Evolutionary conservation across 2,329 filamentous ascomycete species (phyloP), one percentile per base, ranked within the genome.

Genomic region (Trichoderma sp.): DNA sequence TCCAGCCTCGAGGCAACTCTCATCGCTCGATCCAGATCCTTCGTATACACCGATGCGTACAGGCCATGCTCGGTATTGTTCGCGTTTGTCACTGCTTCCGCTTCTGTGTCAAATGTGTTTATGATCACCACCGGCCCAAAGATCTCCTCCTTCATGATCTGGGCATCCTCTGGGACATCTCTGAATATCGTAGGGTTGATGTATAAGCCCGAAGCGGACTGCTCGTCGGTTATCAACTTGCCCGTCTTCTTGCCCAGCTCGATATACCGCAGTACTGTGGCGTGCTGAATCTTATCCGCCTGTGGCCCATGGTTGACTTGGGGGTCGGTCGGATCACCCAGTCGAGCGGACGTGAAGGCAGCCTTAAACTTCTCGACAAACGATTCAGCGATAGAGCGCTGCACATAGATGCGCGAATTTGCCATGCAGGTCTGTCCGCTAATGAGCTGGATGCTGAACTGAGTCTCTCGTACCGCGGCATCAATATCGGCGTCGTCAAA

Each of bases 271-370:
- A 92, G 82, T 0, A 93, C 86, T 18, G 87, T 84, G 64, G 91
- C 89, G 74, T 88, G 90, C 77, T 92, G 90, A 21, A 84, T 79
- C 78, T 89, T 89, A 6, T 88, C 89, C 68, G 91, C 87, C 76
- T 91, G 90, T 0, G 90, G 90, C 0, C 90, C 90, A 77, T 92
- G 90, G 81, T 87, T 89, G 0, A 89, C 91, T 18, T 83, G 82
- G 70, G 89, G 85, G 11, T 85, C 83, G 77, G 91, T 92, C 0
- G 89, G 90, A 74, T 91, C 86, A 60, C 90, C 90, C 18, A 92
- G 83, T 47, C 88, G 85, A 67, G 30, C 64, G 72, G 85, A 87
- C 47, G 87, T 84, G 63, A 85, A 82, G 18, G 76, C 76, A 58
- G 85, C 82, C 24, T 90, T 84, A 79, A 92, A 91, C 28, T 82